Evolutionary conservation across 345 rosid species (phyloP), one percentile per base, ranked within the genome.

Genomic region (Camelina hispida): DNA sequence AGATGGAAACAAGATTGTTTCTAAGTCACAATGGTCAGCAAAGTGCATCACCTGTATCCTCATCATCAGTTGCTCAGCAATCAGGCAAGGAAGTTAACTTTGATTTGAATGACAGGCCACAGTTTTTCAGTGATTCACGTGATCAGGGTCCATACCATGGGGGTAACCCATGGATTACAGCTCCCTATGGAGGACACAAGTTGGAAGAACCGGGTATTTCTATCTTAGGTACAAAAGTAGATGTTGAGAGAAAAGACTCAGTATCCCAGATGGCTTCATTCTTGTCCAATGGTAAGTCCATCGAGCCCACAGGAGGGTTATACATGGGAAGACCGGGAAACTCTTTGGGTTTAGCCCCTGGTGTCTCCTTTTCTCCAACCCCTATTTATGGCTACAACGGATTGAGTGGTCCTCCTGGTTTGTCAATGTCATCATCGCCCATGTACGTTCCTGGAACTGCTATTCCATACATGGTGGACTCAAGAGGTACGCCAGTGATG

Each of bases 81-180:
- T 72, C 81, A 22, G 63, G 81, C 67, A 87, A 91, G 84, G 74
- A 74, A 57, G 62, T 73, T 5, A 93, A 86, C 79, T 83, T 95
- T 66, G 96, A 95, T 86, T 84, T 95, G 87, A 95, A 95, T 70
- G 99, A 95, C 74, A 82, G 84, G 47, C 97, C 99, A 7, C 73
- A 68, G 58, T 71, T 76, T 71, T 83, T 78, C 37, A 82, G 54
- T 18, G 87, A 88, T 60, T 73, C 84, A 74, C 80, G 81, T 18
- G 91, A 90, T 62, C 91, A 78, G 57, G 89, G 82, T 48, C 69
- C 75, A 12, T 68, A 72, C 78, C 66, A 37, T 30, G 73, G 81
- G 60, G 81, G 48, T 48, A 53, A 80, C 57, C 78, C 85, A 23
- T 86, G 76, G 72, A 85, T 57, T 73, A 34, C 72, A 37, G 58